Evolutionary conservation across 176 grass and related monocot species (phyloP).

Genomic region (Triticum monococcum): DNA sequence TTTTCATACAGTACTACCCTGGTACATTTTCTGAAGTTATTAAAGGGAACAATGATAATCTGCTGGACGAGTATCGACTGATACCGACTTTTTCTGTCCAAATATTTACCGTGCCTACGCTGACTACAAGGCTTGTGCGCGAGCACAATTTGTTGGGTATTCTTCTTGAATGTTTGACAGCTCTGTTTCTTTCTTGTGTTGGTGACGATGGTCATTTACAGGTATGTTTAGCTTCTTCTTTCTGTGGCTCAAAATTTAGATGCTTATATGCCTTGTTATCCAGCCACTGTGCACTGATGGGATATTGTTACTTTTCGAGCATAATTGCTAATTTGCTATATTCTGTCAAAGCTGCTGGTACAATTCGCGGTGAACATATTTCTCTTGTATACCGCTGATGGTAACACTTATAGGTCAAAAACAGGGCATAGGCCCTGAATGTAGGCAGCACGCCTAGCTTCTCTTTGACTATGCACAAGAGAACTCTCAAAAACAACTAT

Average conservation of each 20-base stretch:
- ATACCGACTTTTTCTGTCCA: slow-evolving; percentile 80
- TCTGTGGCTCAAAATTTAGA: neutral
- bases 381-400: neutral
- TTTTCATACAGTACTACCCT: slow-evolving; percentile 76
- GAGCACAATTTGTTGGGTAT: slow-evolving; percentile 79
- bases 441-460: neutral
- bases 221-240: slow-evolving; percentile 43
- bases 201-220: slow-evolving; percentile 66
- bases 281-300: neutral
- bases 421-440: neutral
- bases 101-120: slow-evolving; percentile 87
- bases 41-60: slow-evolving; percentile 41
- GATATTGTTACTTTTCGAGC: neutral
- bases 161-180: slow-evolving; percentile 70
- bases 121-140: slow-evolving; percentile 70
- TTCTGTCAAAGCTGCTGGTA: neutral
- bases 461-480: neutral
- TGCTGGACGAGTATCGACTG: slow-evolving; percentile 57
- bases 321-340: neutral
- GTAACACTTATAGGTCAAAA: neutral
- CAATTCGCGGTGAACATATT: neutral
- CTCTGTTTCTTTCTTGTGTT: slow-evolving; percentile 70
- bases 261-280: neutral
- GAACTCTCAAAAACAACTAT: slow-evolving; percentile 19
- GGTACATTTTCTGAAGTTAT: slow-evolving; percentile 58